Conservation (phyloP, 2,329 filamentous ascomycete species). For the Diplodia sapinea region DNA sequence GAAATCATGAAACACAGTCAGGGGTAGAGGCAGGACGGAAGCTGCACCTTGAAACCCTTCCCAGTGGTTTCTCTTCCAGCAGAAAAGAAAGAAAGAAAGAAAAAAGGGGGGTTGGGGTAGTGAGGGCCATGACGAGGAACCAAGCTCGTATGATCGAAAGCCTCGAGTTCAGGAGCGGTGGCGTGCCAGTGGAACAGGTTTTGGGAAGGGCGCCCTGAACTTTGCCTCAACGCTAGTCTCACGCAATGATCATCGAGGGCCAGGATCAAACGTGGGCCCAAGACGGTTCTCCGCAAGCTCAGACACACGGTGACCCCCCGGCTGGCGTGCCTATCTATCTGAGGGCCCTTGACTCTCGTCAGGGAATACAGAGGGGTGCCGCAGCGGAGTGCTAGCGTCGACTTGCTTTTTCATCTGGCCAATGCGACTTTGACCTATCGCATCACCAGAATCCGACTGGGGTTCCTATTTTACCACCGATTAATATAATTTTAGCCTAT, state of each 20-base stretch:
- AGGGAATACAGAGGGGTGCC: neutral
- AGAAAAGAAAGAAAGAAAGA: neutral
- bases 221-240: conserved; percentile 12
- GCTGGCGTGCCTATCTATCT: conserved; percentile 6
- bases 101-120: too few species aligned
- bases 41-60: conserved; percentile 10
- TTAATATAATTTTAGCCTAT: too few species aligned
- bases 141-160: neutral
- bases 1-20: conserved; percentile 17
- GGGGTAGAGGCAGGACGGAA: neutral
- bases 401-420: too few species aligned
- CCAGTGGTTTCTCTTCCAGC: neutral
- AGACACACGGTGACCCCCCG: conserved; percentile 2
- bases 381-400: too few species aligned
- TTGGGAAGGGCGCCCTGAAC: conserved; percentile 17
- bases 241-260: neutral
- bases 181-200: conserved; percentile 1
- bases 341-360: conserved; percentile 3
- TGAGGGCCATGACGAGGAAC: neutral
- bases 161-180: neutral
- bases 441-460: too few species aligned
- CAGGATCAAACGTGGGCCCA: neutral
- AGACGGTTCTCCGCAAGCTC: conserved; percentile 6
- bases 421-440: too few species aligned
- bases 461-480: too few species aligned